phyloP scores from a whole-genome alignment of 257 asterid species.

The Catharanthus roseus region DNA sequence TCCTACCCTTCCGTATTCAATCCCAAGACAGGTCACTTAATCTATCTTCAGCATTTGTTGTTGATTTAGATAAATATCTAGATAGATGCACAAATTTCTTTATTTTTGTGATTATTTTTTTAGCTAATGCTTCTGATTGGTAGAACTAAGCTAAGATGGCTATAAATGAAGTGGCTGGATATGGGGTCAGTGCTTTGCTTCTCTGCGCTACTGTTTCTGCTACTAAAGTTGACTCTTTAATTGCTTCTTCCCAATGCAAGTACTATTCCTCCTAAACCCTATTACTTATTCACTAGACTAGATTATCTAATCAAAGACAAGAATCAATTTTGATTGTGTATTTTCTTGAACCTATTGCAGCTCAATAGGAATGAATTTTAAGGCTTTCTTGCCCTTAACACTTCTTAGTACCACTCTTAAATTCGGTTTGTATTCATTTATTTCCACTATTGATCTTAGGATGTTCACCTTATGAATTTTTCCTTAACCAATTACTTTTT shows the following conservation, averaged over 20 bases:
- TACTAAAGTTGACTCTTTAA: conserved; percentile 65
- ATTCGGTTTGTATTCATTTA: not conserved
- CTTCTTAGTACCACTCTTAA: not conserved
- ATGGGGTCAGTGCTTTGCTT: conserved; percentile 72
- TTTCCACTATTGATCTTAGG: no score
- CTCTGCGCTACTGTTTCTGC: conserved; percentile 79
- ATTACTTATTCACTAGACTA: no score
- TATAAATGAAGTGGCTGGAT: conserved; percentile 81
- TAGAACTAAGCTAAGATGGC: no score
- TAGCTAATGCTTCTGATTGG: no score
- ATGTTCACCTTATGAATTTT: not conserved
- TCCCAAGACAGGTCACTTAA: no score
- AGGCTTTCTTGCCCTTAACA: not conserved
- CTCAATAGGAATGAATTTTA: conserved; percentile 53
- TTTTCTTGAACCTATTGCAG: conserved; percentile 30
- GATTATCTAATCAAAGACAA: no score
- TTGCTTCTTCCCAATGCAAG: conserved; percentile 88
- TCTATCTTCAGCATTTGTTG: no score
- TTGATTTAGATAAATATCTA: no score
- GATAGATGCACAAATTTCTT: no score
- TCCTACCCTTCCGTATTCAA: no score
- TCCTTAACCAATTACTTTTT: conserved; percentile 16
- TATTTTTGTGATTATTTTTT: no score
- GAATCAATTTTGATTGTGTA: not conserved
- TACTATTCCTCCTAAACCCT: no score